These are phyloP conservation scores for Trichoderma brevicompactum DNA, from an alignment of 2,329 filamentous ascomycete genomes.

Conservation along the genomic window DNA sequence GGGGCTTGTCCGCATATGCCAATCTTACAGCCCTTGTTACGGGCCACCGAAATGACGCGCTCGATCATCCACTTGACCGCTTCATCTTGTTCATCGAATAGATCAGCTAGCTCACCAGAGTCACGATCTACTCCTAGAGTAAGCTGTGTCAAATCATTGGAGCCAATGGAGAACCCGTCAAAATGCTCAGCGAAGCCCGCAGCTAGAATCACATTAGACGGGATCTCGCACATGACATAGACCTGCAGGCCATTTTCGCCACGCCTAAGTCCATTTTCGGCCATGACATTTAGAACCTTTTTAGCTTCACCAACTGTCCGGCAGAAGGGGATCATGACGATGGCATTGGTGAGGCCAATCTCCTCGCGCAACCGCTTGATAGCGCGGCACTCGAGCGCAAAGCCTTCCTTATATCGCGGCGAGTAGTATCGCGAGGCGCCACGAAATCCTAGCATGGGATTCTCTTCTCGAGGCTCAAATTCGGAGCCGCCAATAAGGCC, in stretches of 20 bases:
- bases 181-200: conserved; percentile 43
- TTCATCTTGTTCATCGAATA: conserved; percentile 47
- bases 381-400: conserved; percentile 46
- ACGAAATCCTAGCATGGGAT: conserved; percentile 49
- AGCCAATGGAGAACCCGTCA: conserved; percentile 49
- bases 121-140: conserved; percentile 47
- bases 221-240: conserved; percentile 50
- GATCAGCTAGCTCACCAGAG: conserved; percentile 42
- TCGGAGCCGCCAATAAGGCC: conserved; percentile 45
- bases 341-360: conserved; percentile 44
- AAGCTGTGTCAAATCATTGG: conserved; percentile 47
- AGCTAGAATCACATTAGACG: conserved; percentile 47
- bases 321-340: conserved; percentile 48
- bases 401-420: conserved; percentile 44
- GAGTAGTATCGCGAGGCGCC: conserved; percentile 49
- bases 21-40: conserved; percentile 42
- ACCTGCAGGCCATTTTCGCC: conserved; percentile 44
- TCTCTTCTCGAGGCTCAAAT: conserved; percentile 47
- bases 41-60: conserved; percentile 40
- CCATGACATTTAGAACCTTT: conserved; percentile 43
- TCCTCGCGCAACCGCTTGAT: conserved; percentile 45
- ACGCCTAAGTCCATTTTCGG: conserved; percentile 43
- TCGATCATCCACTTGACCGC: conserved; percentile 48
- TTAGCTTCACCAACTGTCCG: conserved; percentile 44
- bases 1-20: conserved; percentile 47